phyloP scores from a whole-genome alignment of 2,329 filamentous ascomycete genomes.

The Stemphylium lycopersici region DNA sequence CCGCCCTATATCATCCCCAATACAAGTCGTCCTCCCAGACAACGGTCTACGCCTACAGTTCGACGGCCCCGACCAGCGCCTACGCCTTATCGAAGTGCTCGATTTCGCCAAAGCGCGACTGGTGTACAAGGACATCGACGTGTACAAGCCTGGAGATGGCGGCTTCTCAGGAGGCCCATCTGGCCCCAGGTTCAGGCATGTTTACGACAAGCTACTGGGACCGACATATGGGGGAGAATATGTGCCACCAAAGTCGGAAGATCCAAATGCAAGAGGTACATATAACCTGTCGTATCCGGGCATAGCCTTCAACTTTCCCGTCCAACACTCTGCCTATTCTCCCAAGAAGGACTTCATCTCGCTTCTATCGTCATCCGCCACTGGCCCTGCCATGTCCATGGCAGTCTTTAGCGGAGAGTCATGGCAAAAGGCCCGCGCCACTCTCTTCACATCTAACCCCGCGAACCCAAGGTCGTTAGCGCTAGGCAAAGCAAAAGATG shows the following conservation, averaged over 20 bases:
- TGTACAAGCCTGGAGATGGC: constrained; percentile 67
- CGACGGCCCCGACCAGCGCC: constrained; percentile 88
- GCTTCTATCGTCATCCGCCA: constrained; percentile 78
- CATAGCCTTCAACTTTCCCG: constrained; percentile 87
- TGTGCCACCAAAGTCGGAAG: constrained; percentile 65
- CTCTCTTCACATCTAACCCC: constrained; percentile 76
- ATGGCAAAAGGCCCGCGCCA: constrained; percentile 81
- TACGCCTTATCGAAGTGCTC: constrained; percentile 87
- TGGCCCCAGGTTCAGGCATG: constrained; percentile 82
- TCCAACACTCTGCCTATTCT: constrained; percentile 76
- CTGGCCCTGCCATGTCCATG: constrained; percentile 81
- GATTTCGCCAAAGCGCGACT: constrained; percentile 88
- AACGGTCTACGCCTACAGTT: constrained; percentile 93
- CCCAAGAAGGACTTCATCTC: constrained; percentile 81
- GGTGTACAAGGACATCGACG: constrained; percentile 79
- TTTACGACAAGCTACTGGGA: constrained; percentile 92
- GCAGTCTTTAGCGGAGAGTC: constrained; percentile 89
- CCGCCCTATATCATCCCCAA: constrained; percentile 74
- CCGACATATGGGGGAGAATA: constrained; percentile 96
- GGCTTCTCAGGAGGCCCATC: constrained; percentile 42
- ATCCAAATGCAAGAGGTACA: constrained; percentile 65
- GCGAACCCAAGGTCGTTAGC: constrained; percentile 75
- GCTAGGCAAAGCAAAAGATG: constrained; percentile 71
- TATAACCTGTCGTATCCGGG: constrained; percentile 96
- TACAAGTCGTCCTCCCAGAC: constrained; percentile 75